These are phyloP conservation scores for Monascus ruber DNA, from an alignment of 2,329 filamentous ascomycete genomes.

Conservation along the genomic window DNA sequence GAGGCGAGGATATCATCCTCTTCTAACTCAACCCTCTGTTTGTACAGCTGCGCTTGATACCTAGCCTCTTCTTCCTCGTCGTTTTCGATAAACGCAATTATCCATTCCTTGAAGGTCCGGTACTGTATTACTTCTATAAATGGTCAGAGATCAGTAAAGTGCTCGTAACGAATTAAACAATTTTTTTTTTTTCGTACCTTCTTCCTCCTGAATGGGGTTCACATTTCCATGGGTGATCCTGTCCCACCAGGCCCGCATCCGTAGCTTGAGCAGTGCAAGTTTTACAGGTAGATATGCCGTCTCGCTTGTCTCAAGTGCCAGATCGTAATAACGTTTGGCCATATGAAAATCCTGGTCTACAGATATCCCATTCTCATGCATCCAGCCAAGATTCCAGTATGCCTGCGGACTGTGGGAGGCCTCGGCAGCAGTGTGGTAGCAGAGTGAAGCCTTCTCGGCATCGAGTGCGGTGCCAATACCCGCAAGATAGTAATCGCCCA, in stretches of 20 bases:
- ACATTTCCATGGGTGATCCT: constrained; percentile 79
- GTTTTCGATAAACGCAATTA: constrained; percentile 69
- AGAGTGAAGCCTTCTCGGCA: constrained; percentile 77
- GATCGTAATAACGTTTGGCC: constrained; percentile 90
- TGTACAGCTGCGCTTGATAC: constrained; percentile 48
- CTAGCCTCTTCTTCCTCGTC: constrained; percentile 52
- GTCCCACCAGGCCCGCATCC: constrained; percentile 86
- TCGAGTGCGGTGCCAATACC: constrained; percentile 65
- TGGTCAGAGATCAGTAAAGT: constrained; percentile 15
- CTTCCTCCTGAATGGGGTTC: constrained; percentile 84
- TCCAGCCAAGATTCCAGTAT: constrained; percentile 95
- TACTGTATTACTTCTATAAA: constrained; percentile 54
- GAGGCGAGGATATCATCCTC: constrained; percentile 22
- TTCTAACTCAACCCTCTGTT: constrained; percentile 21
- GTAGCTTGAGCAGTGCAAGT: constrained; percentile 73
- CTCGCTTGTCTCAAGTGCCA: constrained; percentile 78
- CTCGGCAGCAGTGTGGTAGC: constrained; percentile 86
- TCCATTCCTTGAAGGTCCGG: constrained; percentile 75
- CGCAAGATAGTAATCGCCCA: constrained; percentile 91
- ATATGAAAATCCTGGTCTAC: constrained; percentile 93
- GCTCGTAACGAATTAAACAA: too few relatives aligned
- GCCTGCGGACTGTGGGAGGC: constrained; percentile 88
- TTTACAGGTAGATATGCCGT: constrained; percentile 93
- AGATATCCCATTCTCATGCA: constrained; percentile 94
- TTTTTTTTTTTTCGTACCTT: constrained; percentile 45